These are phyloP conservation scores for Eurotiales sp. DNA, from an alignment of 2,329 filamentous ascomycete species.

Conservation along the genomic window DNA sequence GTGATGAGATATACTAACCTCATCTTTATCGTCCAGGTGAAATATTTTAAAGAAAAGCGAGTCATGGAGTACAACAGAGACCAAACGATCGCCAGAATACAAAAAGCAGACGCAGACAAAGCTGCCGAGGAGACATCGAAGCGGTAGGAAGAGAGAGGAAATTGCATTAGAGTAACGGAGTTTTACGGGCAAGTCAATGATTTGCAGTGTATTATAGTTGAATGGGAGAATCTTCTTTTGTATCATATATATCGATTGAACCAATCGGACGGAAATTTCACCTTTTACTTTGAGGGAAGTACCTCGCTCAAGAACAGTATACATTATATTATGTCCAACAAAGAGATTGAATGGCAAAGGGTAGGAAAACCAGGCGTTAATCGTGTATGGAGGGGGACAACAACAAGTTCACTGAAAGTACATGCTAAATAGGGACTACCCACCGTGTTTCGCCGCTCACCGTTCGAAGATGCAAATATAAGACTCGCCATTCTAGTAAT, in stretches of 20 bases:
- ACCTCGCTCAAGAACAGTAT: background rate
- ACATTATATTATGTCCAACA: slow-evolving; percentile 20
- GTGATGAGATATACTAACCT: slow-evolving; percentile 7
- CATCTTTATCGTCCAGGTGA: slow-evolving; percentile 56
- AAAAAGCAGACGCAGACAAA: slow-evolving; percentile 66
- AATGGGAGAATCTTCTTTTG: slow-evolving; percentile 1
- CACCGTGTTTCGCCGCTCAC: slow-evolving; percentile 9
- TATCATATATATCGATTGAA: slow-evolving; percentile 16
- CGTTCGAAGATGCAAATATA: slow-evolving; percentile 8
- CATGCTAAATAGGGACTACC: background rate
- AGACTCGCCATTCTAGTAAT: slow-evolving; percentile 1
- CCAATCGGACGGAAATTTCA: background rate
- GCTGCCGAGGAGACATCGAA: slow-evolving; percentile 44
- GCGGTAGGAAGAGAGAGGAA: slow-evolving; percentile 28
- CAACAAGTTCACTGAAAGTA: background rate
- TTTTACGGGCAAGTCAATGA: slow-evolving; percentile 15
- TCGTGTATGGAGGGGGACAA: slow-evolving; percentile 12
- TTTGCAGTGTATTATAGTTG: slow-evolving; percentile 5
- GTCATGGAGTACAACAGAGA: slow-evolving; percentile 89
- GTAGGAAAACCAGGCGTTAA: slow-evolving; percentile 17
- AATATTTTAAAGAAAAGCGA: slow-evolving; percentile 96
- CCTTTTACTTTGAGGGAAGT: no score
- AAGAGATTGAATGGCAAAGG: slow-evolving; percentile 19
- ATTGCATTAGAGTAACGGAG: slow-evolving; percentile 4
- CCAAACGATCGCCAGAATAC: slow-evolving; percentile 69